Conservation (phyloP, 768 basidiomycete genomes). For the Dendrothele bispora region DNA sequence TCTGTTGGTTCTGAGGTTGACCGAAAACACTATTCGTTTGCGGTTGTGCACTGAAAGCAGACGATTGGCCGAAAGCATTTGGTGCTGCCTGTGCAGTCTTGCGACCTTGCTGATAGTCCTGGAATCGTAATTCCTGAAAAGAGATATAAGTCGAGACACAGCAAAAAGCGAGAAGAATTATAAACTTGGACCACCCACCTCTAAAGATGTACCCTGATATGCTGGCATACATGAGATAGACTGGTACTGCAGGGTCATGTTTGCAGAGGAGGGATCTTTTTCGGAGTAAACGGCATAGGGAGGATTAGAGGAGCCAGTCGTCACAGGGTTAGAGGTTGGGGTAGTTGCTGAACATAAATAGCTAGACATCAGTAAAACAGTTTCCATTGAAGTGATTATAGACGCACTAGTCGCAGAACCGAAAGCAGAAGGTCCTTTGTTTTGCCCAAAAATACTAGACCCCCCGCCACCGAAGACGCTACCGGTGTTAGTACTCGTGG, state of each 20-base stretch:
- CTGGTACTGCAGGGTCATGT: conserved; percentile 68
- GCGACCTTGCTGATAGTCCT: conserved; percentile 75
- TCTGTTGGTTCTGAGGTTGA: conserved; percentile 24
- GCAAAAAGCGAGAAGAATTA: conserved; percentile 5
- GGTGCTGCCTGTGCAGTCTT: conserved; percentile 55
- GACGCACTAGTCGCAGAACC: conserved; percentile 1
- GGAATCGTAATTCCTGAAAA: conserved; percentile 65
- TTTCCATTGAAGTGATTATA: neutral
- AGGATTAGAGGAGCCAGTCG: conserved; percentile 70
- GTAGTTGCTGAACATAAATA: conserved; percentile 35
- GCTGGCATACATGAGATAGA: conserved; percentile 78
- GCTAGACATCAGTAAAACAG: neutral
- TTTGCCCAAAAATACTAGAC: conserved; percentile 38
- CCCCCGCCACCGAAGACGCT: neutral
- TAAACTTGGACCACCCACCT: conserved; percentile 50
- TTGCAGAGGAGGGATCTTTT: conserved; percentile 57
- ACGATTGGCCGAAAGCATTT: conserved; percentile 56
- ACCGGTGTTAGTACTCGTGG: conserved; percentile 8
- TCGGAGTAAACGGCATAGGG: conserved; percentile 59
- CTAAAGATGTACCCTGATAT: conserved; percentile 77
- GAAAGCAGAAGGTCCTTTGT: conserved; percentile 4
- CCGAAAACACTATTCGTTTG: conserved; percentile 48
- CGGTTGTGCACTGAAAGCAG: conserved; percentile 44
- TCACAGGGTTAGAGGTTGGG: conserved; percentile 47
- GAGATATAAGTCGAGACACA: conserved; percentile 11